phyloP scores from a whole-genome alignment of 2,329 filamentous ascomycete species.

The Trichophyton benhamiae region DNA sequence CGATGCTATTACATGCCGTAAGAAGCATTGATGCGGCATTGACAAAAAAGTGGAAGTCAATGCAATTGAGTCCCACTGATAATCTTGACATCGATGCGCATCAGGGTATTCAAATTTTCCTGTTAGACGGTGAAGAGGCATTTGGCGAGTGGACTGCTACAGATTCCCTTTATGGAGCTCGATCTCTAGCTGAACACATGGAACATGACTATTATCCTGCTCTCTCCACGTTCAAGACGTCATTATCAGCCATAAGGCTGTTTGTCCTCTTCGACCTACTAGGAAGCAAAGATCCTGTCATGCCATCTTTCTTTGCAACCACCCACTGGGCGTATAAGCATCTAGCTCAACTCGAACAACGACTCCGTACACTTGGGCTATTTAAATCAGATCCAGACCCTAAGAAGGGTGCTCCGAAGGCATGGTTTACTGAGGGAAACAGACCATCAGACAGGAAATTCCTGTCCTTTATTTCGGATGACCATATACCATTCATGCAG shows the following conservation, averaged over 20 bases:
- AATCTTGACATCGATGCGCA: conserved; percentile 53
- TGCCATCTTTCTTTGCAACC: conserved; percentile 78
- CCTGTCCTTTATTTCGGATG: conserved; percentile 56
- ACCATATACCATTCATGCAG: conserved; percentile 81
- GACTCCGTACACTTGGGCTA: conserved; percentile 54
- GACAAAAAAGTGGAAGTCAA: conserved; percentile 67
- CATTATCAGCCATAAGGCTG: conserved; percentile 66
- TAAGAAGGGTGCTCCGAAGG: conserved; percentile 21
- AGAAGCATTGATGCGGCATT: conserved; percentile 67
- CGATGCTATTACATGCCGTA: conserved; percentile 80
- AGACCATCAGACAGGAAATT: conserved; percentile 42
- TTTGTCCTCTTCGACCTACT: conserved; percentile 89
- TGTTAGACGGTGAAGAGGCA: conserved; percentile 90
- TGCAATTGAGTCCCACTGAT: conserved; percentile 41
- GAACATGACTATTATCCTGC: conserved; percentile 56
- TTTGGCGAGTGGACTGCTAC: conserved; percentile 66
- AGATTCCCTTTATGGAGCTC: conserved; percentile 80
- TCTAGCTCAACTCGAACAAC: conserved; percentile 60
- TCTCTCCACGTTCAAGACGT: conserved; percentile 61
- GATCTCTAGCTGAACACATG: conserved; percentile 73
- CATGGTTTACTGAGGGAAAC: conserved; percentile 54
- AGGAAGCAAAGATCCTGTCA: conserved; percentile 52
- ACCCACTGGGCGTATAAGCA: conserved; percentile 88
- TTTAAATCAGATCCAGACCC: conserved; percentile 49
- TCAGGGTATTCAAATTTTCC: conserved; percentile 73